phyloP scores from a whole-genome alignment of 306 rosid genomes.

The Inga oerstediana region DNA sequence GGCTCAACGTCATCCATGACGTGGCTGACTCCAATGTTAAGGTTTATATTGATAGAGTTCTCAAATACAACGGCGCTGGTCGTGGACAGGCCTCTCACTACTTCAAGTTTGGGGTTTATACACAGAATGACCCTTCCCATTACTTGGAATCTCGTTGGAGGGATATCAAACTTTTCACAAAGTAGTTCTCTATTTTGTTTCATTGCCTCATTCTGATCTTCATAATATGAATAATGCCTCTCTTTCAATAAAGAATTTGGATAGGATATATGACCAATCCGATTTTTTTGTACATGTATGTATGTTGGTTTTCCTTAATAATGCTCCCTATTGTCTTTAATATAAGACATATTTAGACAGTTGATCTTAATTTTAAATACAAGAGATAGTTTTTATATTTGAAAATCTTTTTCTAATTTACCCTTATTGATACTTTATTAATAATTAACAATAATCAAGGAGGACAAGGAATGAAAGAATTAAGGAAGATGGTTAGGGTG shows the following conservation, averaged over 20 bases:
- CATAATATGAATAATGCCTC: background rate
- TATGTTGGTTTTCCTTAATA: too few relatives aligned
- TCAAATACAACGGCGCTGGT: slow-evolving; percentile 33
- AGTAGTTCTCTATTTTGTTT: slow-evolving; percentile 1
- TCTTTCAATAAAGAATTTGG: background rate
- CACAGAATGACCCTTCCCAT: slow-evolving; percentile 43
- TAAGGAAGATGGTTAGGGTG: too few relatives aligned
- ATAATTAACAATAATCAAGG: too few relatives aligned
- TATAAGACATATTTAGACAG: too few relatives aligned
- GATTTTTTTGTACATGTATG: background rate
- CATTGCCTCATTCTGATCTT: background rate
- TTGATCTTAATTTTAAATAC: too few relatives aligned
- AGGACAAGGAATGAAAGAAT: too few relatives aligned
- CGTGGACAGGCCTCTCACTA: slow-evolving; percentile 42
- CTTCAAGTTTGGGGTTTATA: slow-evolving; percentile 54
- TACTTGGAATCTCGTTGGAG: slow-evolving; percentile 52
- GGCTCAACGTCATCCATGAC: slow-evolving; percentile 53
- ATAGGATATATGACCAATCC: background rate
- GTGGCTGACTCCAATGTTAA: slow-evolving; percentile 45
- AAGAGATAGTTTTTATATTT: too few relatives aligned
- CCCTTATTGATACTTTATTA: too few relatives aligned
- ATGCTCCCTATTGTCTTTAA: too few relatives aligned
- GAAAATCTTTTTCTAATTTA: too few relatives aligned
- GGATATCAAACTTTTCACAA: slow-evolving; percentile 43
- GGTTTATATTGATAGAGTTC: slow-evolving; percentile 42